These are phyloP conservation scores for Pleurozium schreberi DNA, from an alignment of 225 moss, liverwort and hornwort genomes.

Conservation along the genomic window DNA sequence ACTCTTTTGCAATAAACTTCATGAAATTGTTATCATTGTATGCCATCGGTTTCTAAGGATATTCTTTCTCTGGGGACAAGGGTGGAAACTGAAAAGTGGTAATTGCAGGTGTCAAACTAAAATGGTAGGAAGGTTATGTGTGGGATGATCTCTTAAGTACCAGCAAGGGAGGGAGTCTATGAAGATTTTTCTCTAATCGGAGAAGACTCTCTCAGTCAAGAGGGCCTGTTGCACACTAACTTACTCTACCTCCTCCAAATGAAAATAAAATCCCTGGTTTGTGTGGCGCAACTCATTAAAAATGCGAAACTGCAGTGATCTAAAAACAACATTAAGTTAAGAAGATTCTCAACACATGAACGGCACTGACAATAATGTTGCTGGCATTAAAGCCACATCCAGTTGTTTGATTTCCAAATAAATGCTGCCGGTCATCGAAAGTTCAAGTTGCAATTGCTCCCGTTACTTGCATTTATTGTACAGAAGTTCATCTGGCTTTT, in stretches of 20 bases:
- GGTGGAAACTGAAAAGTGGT: background rate
- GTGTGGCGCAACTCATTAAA: background rate
- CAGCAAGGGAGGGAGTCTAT: too few species aligned
- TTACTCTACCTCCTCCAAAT: background rate
- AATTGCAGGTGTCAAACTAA: background rate
- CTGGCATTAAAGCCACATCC: background rate
- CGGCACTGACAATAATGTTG: background rate
- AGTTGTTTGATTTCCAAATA: background rate
- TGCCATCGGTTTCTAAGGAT: background rate
- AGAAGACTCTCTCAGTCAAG: too few species aligned
- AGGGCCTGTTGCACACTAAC: too few species aligned
- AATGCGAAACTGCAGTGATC: background rate
- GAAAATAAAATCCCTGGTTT: background rate
- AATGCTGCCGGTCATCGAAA: background rate
- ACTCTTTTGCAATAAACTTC: slow-evolving; percentile 8
- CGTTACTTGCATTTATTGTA: background rate
- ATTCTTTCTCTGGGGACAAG: background rate
- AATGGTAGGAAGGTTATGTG: background rate
- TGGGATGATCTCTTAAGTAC: background rate
- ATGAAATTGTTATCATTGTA: background rate
- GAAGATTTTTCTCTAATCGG: too few species aligned
- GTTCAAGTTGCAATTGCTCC: background rate
- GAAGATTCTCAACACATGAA: background rate
- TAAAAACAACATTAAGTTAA: background rate
- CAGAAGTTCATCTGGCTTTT: background rate